These are phyloP conservation scores for Plasmopara muralis DNA, from an alignment of 352 stramenopile species.

Conservation along the genomic window DNA sequence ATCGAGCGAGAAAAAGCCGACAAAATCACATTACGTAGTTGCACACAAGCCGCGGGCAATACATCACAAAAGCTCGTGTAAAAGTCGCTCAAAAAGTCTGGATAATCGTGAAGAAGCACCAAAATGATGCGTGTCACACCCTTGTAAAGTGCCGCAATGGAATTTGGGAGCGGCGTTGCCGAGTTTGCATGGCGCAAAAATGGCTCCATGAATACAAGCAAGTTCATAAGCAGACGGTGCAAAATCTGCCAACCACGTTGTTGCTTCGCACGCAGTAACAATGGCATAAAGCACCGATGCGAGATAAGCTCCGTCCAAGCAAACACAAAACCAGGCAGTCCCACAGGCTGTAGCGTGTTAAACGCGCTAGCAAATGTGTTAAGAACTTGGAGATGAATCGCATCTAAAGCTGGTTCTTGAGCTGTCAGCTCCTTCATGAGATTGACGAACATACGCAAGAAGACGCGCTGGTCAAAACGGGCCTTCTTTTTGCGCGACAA, in stretches of 20 bases:
- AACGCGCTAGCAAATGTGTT: constrained; percentile 96
- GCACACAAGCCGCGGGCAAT: constrained; percentile 94
- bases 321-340: constrained; percentile 96
- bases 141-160: constrained; percentile 96
- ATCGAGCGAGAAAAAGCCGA: constrained; percentile 97
- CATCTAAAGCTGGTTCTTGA: constrained; percentile 90
- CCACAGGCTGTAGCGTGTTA: constrained; percentile 94
- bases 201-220: constrained; percentile 97
- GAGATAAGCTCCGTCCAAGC: constrained; percentile 98
- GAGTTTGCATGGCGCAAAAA: constrained; percentile 89
- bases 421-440: constrained; percentile 96
- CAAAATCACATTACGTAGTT: constrained; percentile 97
- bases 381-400: constrained; percentile 92
- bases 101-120: constrained; percentile 98
- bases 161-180: constrained; percentile 67
- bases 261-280: constrained; percentile 90
- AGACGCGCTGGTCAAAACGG: constrained; percentile 96
- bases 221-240: constrained; percentile 95
- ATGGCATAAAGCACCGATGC: constrained; percentile 97
- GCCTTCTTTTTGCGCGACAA: constrained; percentile 77
- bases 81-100: constrained; percentile 97
- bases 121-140: constrained; percentile 96
- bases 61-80: constrained; percentile 98
- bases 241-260: constrained; percentile 96
- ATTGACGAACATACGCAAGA: constrained; percentile 97